These are phyloP conservation scores for Colletotrichum australisinense DNA, from an alignment of 2,329 filamentous ascomycete species.

Conservation along the genomic window DNA sequence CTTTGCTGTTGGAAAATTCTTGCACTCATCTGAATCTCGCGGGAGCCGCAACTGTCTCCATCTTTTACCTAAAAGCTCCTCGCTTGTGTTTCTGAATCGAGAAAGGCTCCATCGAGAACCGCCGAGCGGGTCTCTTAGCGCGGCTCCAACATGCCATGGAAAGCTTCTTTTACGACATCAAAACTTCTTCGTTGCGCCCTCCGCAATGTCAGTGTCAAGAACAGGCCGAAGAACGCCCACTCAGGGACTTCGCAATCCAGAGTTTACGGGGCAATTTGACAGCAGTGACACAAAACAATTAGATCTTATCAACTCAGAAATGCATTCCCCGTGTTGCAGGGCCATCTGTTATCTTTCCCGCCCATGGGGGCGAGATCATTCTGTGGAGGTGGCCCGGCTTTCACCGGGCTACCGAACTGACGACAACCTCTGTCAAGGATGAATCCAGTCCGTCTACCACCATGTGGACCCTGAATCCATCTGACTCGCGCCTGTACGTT, in stretches of 20 bases:
- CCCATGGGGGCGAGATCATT: slow-evolving; percentile 34
- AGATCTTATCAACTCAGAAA: slow-evolving; percentile 22
- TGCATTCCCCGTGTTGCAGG: slow-evolving; percentile 24
- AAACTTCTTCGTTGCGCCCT: slow-evolving; percentile 25
- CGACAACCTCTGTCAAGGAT: slow-evolving; percentile 26
- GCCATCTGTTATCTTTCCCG: slow-evolving; percentile 27
- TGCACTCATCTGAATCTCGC: slow-evolving; percentile 20
- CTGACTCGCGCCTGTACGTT: slow-evolving; percentile 24
- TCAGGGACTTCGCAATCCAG: not conserved
- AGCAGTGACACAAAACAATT: slow-evolving; percentile 33
- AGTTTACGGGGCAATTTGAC: not conserved
- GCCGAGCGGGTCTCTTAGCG: slow-evolving; percentile 25
- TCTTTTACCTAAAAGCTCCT: slow-evolving; percentile 31
- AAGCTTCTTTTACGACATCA: slow-evolving; percentile 36
- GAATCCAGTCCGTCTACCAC: not conserved
- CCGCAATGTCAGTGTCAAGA: slow-evolving; percentile 6
- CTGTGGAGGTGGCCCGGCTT: slow-evolving; percentile 29
- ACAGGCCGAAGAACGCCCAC: slow-evolving; percentile 26
- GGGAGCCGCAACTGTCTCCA: slow-evolving; percentile 22
- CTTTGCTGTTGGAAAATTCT: slow-evolving; percentile 27
- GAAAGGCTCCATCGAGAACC: slow-evolving; percentile 19
- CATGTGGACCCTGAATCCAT: slow-evolving; percentile 23
- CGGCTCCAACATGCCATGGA: slow-evolving; percentile 31
- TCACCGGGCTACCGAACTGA: slow-evolving; percentile 21
- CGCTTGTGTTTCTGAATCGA: slow-evolving; percentile 23